Conservation (phyloP, 345 rosid genomes). For the Brassica carinata region DNA sequence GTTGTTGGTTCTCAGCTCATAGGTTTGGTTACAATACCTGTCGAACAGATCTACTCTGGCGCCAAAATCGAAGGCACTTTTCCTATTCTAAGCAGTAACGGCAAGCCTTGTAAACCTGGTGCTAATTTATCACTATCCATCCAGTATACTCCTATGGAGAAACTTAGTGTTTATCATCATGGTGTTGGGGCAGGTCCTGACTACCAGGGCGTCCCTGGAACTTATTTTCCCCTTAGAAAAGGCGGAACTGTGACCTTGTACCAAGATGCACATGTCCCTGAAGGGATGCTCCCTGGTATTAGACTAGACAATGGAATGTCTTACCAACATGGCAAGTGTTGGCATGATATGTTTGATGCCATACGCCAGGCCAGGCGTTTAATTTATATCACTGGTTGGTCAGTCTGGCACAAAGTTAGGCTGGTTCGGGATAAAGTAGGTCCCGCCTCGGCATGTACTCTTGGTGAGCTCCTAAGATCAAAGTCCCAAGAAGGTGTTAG, state of each 20-base stretch:
- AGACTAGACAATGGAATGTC: conserved; percentile 61
- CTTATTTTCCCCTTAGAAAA: conserved; percentile 91
- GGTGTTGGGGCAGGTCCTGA: conserved; percentile 93
- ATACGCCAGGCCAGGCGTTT: conserved; percentile 76
- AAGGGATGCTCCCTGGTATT: conserved; percentile 69
- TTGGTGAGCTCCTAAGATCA: conserved; percentile 80
- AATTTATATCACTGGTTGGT: conserved; percentile 95
- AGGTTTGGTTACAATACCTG: conserved; percentile 82
- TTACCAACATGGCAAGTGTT: conserved; percentile 86
- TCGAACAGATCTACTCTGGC: conserved; percentile 65
- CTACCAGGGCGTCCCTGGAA: conserved; percentile 83
- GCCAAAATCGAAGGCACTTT: conserved; percentile 66
- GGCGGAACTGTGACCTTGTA: conserved; percentile 83
- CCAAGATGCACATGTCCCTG: conserved; percentile 95
- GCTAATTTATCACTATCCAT: conserved; percentile 67
- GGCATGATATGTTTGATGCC: conserved; percentile 86
- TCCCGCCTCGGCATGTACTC: conserved; percentile 48
- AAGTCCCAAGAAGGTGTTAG: conserved; percentile 97
- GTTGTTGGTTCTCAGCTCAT: conserved; percentile 84
- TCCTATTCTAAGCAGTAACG: conserved; percentile 55
- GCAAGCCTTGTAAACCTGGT: conserved; percentile 86
- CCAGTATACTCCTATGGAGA: conserved; percentile 74
- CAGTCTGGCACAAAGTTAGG: conserved; percentile 88
- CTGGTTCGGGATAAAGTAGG: conserved; percentile 60
- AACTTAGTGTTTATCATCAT: conserved; percentile 60